Conservation (phyloP, 169 alveolate genomes). For the Neospora caninum region DNA sequence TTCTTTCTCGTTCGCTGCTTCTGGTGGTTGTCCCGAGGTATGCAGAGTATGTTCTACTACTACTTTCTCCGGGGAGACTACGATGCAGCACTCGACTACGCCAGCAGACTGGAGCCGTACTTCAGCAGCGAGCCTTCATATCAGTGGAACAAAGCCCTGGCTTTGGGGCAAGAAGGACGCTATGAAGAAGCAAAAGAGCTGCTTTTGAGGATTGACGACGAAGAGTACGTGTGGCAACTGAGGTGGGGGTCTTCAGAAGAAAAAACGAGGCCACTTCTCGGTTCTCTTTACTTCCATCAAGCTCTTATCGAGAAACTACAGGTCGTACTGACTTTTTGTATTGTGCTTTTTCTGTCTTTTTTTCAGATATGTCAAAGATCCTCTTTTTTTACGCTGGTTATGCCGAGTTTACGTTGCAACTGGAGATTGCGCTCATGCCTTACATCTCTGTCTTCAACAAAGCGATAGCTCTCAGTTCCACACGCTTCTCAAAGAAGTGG, state of each 20-base stretch:
- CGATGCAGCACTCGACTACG: constrained; percentile 28
- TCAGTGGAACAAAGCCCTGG: constrained; percentile 20
- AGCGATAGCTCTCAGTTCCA: neutral
- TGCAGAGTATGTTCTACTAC: constrained; percentile 35
- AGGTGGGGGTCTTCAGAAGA: too few relatives aligned
- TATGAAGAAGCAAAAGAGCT: neutral
- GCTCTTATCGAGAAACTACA: too few relatives aligned
- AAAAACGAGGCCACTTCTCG: too few relatives aligned
- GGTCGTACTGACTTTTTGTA: too few relatives aligned
- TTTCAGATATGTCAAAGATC: neutral
- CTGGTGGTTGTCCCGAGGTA: neutral
- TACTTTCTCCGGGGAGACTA: constrained; percentile 17
- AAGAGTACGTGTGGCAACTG: neutral
- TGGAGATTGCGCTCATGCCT: neutral
- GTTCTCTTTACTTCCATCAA: too few relatives aligned
- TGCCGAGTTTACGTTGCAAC: constrained; percentile 30
- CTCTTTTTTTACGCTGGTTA: constrained; percentile 9
- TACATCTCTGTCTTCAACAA: constrained; percentile 7
- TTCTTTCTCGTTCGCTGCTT: neutral
- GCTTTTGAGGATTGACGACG: neutral
- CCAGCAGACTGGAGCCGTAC: neutral
- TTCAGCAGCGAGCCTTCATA: neutral
- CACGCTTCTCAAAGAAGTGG: constrained; percentile 7
- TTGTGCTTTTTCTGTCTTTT: neutral
- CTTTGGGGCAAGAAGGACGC: neutral